Evolutionary conservation across 768 basidiomycete genomes (phyloP).

Genomic region (Boletales sp.): DNA sequence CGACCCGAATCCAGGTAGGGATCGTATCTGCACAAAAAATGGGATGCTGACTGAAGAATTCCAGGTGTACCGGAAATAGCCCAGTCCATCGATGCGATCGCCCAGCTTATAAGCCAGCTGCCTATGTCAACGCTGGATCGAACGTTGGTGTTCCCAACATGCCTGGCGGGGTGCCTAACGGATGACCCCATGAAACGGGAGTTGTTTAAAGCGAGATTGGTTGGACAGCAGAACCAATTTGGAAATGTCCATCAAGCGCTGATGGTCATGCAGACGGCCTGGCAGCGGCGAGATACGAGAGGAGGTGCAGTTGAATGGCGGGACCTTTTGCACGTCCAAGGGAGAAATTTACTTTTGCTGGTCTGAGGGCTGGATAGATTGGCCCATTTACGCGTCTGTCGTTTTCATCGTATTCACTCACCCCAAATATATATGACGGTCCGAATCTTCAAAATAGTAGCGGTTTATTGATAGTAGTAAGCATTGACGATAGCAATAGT

Average conservation of each 20-base stretch:
- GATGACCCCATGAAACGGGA: constrained; percentile 58
- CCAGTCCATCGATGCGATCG: constrained; percentile 51
- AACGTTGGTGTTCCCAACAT: constrained; percentile 67
- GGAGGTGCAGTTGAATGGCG: constrained; percentile 57
- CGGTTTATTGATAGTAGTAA: constrained; percentile 12
- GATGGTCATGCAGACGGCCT: constrained; percentile 63
- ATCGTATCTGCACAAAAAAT: constrained; percentile 6
- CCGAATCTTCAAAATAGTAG: constrained; percentile 12
- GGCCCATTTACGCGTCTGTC: neutral
- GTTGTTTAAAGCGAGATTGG: constrained; percentile 55
- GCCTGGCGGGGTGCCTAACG: constrained; percentile 70
- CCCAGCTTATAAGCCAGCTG: constrained; percentile 51
- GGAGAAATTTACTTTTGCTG: constrained; percentile 26
- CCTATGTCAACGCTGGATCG: constrained; percentile 61
- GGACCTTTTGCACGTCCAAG: constrained; percentile 41
- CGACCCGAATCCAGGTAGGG: constrained; percentile 65
- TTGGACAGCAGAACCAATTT: constrained; percentile 51
- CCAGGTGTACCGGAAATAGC: constrained; percentile 71
- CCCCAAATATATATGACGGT: constrained; percentile 8
- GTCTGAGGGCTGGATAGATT: constrained; percentile 20
- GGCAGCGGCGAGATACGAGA: constrained; percentile 61
- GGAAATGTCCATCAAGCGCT: constrained; percentile 59
- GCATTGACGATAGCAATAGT: neutral
- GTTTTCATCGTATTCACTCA: constrained; percentile 20
- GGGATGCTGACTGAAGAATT: constrained; percentile 2